Conservation (phyloP, 257 asterid genomes). For the Osmanthus fragrans region DNA sequence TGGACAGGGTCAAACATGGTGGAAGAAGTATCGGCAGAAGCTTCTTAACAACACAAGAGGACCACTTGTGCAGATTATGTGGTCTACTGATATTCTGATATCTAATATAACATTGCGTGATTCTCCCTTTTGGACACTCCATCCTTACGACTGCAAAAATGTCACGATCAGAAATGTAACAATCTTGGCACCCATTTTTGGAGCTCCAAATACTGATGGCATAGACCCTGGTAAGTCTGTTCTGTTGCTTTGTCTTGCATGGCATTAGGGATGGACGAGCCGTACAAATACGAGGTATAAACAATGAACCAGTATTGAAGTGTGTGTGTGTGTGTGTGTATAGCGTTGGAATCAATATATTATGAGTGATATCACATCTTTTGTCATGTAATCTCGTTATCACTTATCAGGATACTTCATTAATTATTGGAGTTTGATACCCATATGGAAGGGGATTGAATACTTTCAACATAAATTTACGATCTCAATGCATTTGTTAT, state of each 20-base stretch:
- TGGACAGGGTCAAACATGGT: constrained; percentile 82
- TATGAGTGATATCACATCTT: background rate
- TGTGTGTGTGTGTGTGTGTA: no score
- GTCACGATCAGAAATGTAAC: constrained; percentile 62
- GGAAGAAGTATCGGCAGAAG: constrained; percentile 66
- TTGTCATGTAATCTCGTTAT: background rate
- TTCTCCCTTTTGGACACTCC: constrained; percentile 89
- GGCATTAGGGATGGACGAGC: constrained; percentile 15
- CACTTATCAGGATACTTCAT: no score
- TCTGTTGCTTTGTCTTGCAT: background rate
- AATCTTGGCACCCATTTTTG: constrained; percentile 62
- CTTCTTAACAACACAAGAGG: constrained; percentile 80
- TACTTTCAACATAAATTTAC: background rate
- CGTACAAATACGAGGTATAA: background rate
- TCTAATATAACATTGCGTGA: constrained; percentile 66
- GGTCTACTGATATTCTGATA: constrained; percentile 65
- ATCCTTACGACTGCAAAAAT: constrained; percentile 78
- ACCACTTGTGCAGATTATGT: constrained; percentile 81
- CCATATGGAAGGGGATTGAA: background rate
- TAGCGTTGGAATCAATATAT: no score
- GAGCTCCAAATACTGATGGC: constrained; percentile 86
- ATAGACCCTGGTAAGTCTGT: constrained; percentile 69
- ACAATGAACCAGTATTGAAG: no score
- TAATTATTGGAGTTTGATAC: background rate
- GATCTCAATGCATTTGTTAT: background rate